Evolutionary conservation across 2,329 filamentous ascomycete genomes (phyloP), one percentile per base, ranked within the genome.

Genomic region (Colletotrichum lindemuthianum): DNA sequence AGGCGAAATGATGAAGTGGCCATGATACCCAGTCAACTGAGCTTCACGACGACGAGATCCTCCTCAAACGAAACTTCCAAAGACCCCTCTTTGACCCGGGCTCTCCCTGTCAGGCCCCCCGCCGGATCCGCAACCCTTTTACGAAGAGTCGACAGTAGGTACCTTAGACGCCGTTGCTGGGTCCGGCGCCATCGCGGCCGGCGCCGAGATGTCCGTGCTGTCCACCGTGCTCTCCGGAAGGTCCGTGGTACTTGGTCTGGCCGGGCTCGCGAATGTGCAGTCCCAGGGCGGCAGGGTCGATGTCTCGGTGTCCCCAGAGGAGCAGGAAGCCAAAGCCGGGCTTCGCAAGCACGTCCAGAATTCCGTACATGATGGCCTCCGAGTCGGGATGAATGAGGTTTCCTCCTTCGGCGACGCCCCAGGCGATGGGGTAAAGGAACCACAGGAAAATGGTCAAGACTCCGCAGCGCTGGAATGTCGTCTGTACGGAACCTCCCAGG

Each of bases 361-460:
- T 77, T 45, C 88, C 88, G 71, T 92, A 92, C 72, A 91, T 90
- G 63, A 90, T 77, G 10, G 87, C 87, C 71, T 92, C 89, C 0
- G 85, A 86, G 71, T 92, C 89, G 0, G 87, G 85, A 2, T 88
- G 76, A 54, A 91, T 89, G 67, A 89, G 75, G 69, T 90, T 90
- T 10, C 87, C 88, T 37, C 87, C 88, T 74, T 90, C 88, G 47
- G 76, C 81, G 2, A 90, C 70, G 59, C 86, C 88, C 87, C 88
- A 90, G 24, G 84, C 82, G 65, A 89, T 82, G 0, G 88, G 88
- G 73, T 91, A 91, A 33, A 89, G 70, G 68, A 86, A 84, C 88
- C 88, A 90, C 37, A 90, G 76, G 70, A 86, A 76, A 24, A 86
- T 75, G n/a, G 87, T 88, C 67, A 86, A 78, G 1, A 79, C 76